These are phyloP conservation scores for Coriolopsis trogii DNA, from an alignment of 1,284 basidiomycete genomes.

Conservation along the genomic window DNA sequence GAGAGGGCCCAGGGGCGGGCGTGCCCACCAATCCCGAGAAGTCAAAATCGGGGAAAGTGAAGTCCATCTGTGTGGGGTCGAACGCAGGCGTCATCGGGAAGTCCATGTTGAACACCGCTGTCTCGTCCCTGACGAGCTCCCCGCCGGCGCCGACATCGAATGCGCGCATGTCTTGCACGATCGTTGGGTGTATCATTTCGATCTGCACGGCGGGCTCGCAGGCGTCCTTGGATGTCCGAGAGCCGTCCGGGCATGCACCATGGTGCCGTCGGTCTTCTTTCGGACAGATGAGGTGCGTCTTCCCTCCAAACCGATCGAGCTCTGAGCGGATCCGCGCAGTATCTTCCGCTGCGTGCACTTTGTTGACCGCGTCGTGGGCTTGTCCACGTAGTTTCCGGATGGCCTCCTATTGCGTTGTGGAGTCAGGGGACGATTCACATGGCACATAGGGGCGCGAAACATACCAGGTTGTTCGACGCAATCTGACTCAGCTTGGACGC, in stretches of 20 bases:
- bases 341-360: constrained; percentile 33
- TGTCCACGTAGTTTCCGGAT: constrained; percentile 53
- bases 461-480: constrained; percentile 54
- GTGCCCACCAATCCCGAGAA: constrained; percentile 4
- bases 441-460: constrained; percentile 19
- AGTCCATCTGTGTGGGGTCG: constrained; percentile 20
- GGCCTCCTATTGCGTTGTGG: constrained; percentile 43
- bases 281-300: constrained; percentile 43
- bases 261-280: background rate
- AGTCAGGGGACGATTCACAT: background rate
- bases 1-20: too few species aligned
- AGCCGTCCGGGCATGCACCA: background rate
- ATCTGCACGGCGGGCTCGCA: constrained; percentile 20
- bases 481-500: constrained; percentile 48
- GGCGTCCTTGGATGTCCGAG: background rate
- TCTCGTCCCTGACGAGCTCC: background rate
- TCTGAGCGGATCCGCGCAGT: constrained; percentile 43
- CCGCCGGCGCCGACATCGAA: constrained; percentile 32
- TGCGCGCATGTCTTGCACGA: constrained; percentile 46
- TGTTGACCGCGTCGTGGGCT: constrained; percentile 51
- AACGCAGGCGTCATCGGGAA: constrained; percentile 26
- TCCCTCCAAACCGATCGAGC: constrained; percentile 65
- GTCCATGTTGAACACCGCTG: constrained; percentile 26
- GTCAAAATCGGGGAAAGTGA: constrained; percentile 24
- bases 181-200: constrained; percentile 42